Conservation (phyloP, 805 yeast genomes). For the Metschnikowia hibisci region DNA sequence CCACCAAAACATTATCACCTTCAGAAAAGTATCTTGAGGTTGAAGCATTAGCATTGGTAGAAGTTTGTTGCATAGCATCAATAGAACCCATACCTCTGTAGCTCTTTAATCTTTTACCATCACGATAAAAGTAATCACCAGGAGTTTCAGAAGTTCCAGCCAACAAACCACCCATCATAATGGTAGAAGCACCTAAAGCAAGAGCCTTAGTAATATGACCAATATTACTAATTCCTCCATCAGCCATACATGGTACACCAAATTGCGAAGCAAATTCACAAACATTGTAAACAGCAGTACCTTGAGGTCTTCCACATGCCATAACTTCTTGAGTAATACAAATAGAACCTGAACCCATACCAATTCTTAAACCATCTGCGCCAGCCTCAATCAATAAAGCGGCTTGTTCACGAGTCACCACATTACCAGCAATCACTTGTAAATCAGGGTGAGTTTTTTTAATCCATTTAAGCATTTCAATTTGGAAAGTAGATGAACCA, state of each 20-base stretch:
- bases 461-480: conserved; percentile 89
- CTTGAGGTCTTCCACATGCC: conserved; percentile 99
- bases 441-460: conserved; percentile 74
- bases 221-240: conserved; percentile 98
- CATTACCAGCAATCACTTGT: conserved; percentile 96
- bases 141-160: conserved; percentile 99
- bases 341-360: conserved; percentile 99
- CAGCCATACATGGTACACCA: conserved; percentile 98
- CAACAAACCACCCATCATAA: conserved; percentile 99
- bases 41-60: conserved; percentile 88
- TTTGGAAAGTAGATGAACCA: conserved; percentile 95
- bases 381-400: conserved; percentile 86
- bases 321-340: conserved; percentile 99
- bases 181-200: conserved; percentile 94
- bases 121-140: conserved; percentile 96
- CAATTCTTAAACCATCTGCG: conserved; percentile 96
- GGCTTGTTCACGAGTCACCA: conserved; percentile 98
- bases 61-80: conserved; percentile 96
- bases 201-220: conserved; percentile 97
- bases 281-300: conserved; percentile 95
- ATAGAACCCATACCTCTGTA: conserved; percentile 99
- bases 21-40: conserved; percentile 98
- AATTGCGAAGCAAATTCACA: conserved; percentile 90
- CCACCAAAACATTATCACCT: conserved; percentile 90
- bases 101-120: conserved; percentile 94